These are phyloP conservation scores for Suhomyces coccinellae DNA, from an alignment of 1,139 yeast species.

Conservation along the genomic window DNA sequence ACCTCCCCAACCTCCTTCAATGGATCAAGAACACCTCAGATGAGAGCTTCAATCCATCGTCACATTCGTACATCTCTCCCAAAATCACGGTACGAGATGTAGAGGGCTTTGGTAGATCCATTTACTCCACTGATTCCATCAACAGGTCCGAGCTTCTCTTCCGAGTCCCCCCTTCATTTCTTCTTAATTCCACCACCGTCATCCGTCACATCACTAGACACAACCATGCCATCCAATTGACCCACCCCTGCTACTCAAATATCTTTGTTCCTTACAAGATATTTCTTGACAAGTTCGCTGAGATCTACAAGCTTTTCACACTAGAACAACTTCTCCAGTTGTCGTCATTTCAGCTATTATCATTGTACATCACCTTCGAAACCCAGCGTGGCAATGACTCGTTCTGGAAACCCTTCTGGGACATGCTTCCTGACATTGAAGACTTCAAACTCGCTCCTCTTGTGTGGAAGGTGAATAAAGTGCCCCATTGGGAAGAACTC, in stretches of 20 bases:
- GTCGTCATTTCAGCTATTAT: constrained; percentile 50
- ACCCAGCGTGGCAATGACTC: constrained; percentile 36
- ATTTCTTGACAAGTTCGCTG: constrained; percentile 21
- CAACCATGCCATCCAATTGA: constrained; percentile 20
- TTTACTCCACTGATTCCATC: constrained; percentile 43
- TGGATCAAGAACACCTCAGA: constrained; percentile 32
- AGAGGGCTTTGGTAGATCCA: constrained; percentile 61
- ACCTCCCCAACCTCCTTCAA: constrained; percentile 14
- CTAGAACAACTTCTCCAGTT: constrained; percentile 32
- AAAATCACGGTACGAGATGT: constrained; percentile 29
- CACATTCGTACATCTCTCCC: constrained; percentile 32
- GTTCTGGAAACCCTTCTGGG: constrained; percentile 66
- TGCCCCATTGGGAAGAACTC: constrained; percentile 23
- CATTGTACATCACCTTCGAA: constrained; percentile 52
- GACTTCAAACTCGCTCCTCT: constrained; percentile 55
- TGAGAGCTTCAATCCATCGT: constrained; percentile 21
- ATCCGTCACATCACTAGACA: constrained; percentile 36
- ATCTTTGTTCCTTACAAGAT: constrained; percentile 23
- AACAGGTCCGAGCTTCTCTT: constrained; percentile 45
- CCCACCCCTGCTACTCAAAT: constrained; percentile 23
- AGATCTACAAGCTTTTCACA: constrained; percentile 33
- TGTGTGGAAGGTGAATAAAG: constrained; percentile 46
- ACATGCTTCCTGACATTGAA: constrained; percentile 51
- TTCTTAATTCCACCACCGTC: constrained; percentile 63
- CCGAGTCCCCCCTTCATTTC: constrained; percentile 56